Base-by-base conservation (phyloP, 139 green algal genomes). In the Chlamydomonas sphaeroides region DNA sequence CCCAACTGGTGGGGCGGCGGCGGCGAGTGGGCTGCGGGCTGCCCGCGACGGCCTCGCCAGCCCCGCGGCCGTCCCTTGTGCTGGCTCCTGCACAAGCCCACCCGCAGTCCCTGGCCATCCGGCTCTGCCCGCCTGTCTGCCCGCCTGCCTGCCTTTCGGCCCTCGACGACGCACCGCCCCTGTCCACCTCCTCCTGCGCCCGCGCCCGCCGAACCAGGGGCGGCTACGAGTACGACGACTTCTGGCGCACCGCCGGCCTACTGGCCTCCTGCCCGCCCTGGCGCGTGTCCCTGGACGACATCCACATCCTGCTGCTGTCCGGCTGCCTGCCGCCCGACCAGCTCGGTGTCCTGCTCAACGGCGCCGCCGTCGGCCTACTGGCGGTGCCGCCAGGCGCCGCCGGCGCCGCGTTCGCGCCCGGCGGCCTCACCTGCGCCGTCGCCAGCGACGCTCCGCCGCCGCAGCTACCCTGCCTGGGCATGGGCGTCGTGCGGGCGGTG, bases 401-500 rank as follows among this genome's bases (percentile, higher is more conserved):
- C 38, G 39, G 32, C 10, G 75, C 75, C 30, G 75, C 75, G 3
- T 80, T 69, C 70, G 57, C 80, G 17, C 80, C 56, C 1, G 68
- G 57, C 1, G 33, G 56, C 4, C n/a, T 78, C 32, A 70, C 56
- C 79, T 84, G 67, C 77, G 53, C 39, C 20, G 65, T 35, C 26
- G 65, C 65, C 25, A 39, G 7, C 48, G 32, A 33, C 30, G 28
- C n/a, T 18, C 75, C 75, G 49, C 80, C 82, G 62, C 86, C 63
- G 45, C 83, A 84, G 41, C 57, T 70, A 30, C 72, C 84, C 23
- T 98, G 94, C 85, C 30, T 96, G 68, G 94, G 94, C 0, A 17
- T 97, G 17, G 94, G 90, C 45, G 71, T 98, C 21, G 90, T 98
- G 11, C 84, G 93, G 0, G 87, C 85, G 0, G 88, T 95, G 23